Evolutionary conservation across 2,329 filamentous ascomycete genomes (phyloP), one percentile per base, ranked within the genome.

Genomic region (Didymella lethalis): DNA sequence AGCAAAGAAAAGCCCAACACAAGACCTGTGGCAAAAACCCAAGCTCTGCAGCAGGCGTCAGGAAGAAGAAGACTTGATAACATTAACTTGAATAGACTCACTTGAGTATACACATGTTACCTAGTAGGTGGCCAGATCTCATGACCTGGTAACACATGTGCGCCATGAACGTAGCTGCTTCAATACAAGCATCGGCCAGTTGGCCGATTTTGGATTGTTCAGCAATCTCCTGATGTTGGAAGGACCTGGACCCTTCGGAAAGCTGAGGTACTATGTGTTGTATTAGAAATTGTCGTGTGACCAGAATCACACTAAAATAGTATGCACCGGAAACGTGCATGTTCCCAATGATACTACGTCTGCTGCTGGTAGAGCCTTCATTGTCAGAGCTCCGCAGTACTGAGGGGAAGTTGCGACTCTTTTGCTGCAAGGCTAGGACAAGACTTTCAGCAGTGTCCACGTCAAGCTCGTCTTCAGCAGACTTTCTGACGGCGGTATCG

Each of bases 31-130:
- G 84, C 83, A 55, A 88, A 87, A 0, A 86, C 75, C 56, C 83
- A 80, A 18, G 82, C 83, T 58, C 82, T 85, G 48, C 43, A 38
- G 18, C 18, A 29, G 23, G 8, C 29, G 64, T 40, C 23, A 53
- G 44, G 4, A 12, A 47, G 1, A 36, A 6, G n/a, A 46, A 1
- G n/a, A 10, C 4, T 6, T 44, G 23, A 10, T 32, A 16, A 5
- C 31, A 6, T 32, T 6, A 31, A 18, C 1, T 4, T 12, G 2
- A 23, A 18, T 31, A n/a, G 7, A 52, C 82, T 72, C 71, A 85
- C 84, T 87, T 87, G 54, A 87, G 73, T 5, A 87, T 81, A 38
- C 83, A 84, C 85, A 87, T 86, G 54, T 86, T 86, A 8, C 79
- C 80, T 12, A 84, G 74, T 0, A 86, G 67, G 0, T 83, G 49